Evolutionary conservation across 2,329 filamentous ascomycete genomes (phyloP).

Genomic region (Torrubiella hemipterigena): DNA sequence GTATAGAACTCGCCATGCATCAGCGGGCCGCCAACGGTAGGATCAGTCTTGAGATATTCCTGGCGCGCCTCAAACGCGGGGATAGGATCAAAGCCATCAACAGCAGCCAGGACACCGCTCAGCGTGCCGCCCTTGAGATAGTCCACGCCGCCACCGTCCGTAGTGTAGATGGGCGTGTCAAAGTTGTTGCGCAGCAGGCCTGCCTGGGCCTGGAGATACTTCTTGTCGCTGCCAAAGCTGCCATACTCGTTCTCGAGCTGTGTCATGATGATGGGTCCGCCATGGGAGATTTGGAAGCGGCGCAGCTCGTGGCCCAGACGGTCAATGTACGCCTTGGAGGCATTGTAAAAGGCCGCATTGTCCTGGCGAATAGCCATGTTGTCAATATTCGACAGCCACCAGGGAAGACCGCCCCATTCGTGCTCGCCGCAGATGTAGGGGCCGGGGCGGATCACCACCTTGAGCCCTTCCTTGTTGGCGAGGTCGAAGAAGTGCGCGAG

Average conservation of each 20-base stretch:
- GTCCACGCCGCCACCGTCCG: slow-evolving; percentile 29
- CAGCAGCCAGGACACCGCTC: slow-evolving; percentile 27
- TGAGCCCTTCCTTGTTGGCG: slow-evolving; percentile 32
- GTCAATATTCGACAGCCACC: slow-evolving; percentile 26
- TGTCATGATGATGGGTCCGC: slow-evolving; percentile 33
- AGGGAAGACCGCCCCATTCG: slow-evolving; percentile 33
- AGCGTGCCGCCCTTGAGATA: slow-evolving; percentile 28
- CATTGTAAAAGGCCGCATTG: slow-evolving; percentile 23
- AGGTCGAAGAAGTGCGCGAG: slow-evolving; percentile 25
- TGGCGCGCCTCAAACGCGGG: slow-evolving; percentile 22
- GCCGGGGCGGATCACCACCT: slow-evolving; percentile 30
- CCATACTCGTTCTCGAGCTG: slow-evolving; percentile 39
- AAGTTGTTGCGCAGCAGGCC: slow-evolving; percentile 27
- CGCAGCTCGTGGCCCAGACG: slow-evolving; percentile 21
- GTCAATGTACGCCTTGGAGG: slow-evolving; percentile 21
- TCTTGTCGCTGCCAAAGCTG: slow-evolving; percentile 28
- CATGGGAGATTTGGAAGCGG: slow-evolving; percentile 23
- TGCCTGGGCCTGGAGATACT: slow-evolving; percentile 24
- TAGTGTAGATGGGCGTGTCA: slow-evolving; percentile 32
- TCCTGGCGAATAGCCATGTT: slow-evolving; percentile 25
- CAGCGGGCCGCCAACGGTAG: slow-evolving; percentile 25
- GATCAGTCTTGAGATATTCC: slow-evolving; percentile 26
- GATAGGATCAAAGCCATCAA: slow-evolving; percentile 28
- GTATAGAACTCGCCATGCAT: slow-evolving; percentile 37
- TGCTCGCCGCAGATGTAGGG: slow-evolving; percentile 34